Conservation (phyloP, 1,284 basidiomycete species). For the Cutaneotrichosporon dermatis region DNA sequence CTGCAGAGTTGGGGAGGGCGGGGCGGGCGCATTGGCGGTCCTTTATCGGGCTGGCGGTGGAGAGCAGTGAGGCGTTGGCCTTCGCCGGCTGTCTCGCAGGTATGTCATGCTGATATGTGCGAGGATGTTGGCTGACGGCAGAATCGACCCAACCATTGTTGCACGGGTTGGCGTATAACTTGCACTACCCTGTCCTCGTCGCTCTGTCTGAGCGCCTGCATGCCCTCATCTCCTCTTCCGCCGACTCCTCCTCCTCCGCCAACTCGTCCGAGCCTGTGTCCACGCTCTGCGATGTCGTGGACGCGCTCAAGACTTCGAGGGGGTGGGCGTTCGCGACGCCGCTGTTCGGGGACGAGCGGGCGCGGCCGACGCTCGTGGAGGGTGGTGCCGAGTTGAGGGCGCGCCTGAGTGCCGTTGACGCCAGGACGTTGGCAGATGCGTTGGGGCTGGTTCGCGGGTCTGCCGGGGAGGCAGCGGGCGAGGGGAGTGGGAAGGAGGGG, state of each 20-base stretch:
- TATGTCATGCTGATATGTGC: constrained; percentile 5
- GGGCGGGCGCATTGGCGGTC: constrained; percentile 29
- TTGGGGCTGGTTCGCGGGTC: not conserved
- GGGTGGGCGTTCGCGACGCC: constrained; percentile 12
- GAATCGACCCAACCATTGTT: constrained; percentile 13
- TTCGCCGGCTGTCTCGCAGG: constrained; percentile 17
- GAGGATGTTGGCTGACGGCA: not conserved
- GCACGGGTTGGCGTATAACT: not conserved
- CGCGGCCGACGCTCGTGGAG: not conserved
- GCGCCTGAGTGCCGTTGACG: not conserved
- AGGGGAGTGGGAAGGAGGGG: too few species aligned
- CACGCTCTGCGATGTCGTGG: not conserved
- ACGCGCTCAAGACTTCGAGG: constrained; percentile 6
- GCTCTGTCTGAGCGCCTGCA: constrained; percentile 3
- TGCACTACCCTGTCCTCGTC: constrained; percentile 15
- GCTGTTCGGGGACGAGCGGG: constrained; percentile 3
- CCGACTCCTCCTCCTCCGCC: too few species aligned
- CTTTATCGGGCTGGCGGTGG: constrained; percentile 26
- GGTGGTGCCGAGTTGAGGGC: constrained; percentile 2
- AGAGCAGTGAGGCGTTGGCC: constrained; percentile 25
- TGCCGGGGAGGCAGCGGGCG: too few species aligned
- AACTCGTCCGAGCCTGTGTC: too few species aligned
- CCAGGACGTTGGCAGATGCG: not conserved
- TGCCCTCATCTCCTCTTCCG: too few species aligned
- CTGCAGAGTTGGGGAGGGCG: constrained; percentile 22